Evolutionary conservation across 768 basidiomycete species (phyloP), one percentile per base, ranked within the genome.

Genomic region (Termitomyces bulborhizus): DNA sequence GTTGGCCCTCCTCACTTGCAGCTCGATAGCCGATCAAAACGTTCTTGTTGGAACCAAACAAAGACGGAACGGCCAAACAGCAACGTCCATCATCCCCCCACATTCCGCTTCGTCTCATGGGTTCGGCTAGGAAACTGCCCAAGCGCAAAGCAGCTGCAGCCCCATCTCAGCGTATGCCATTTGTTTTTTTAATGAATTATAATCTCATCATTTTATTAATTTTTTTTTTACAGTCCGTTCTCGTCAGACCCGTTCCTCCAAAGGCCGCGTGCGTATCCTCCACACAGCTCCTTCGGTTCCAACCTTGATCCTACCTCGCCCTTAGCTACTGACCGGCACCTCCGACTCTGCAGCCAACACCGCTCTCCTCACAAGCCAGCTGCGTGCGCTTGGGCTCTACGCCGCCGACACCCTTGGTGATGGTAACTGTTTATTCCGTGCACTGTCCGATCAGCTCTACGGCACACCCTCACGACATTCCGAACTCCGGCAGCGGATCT

Each of bases 361-460:
- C 32, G 62, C 60, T 8, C 79, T 77, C 49, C 84, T 95, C 60
- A 82, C 76, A 6, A 74, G 77, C 52, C 90, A 94, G 71, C 83
- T 96, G 39, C 81, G 83, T 47, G 76, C 83, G 5, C 73, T 93
- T 51, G 91, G 92, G 3, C 76, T 95, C 8, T 95, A 95, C 67
- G 87, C 93, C n/a, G 89, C 90, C 3, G 77, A 83, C 60, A 95
- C 90, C 16, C 69, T 91, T 42, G 93, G 91, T 49, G 90, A 96
- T 69, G 93, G 94, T 46, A 96, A 95, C 72, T 97, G 93, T 70
- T 82, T 97, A 59, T 97, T 95, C 71, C 86, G 93, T 45, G 91
- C 93, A 0, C 77, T 95, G 53, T 85, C 87, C 45, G 93, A 96
- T 71, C 93, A 96, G 68, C 75, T 93, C 16, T 83, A 86, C 61